Evolutionary conservation across 768 basidiomycete genomes (phyloP).

Genomic region (Mycena olivaceomarginata): DNA sequence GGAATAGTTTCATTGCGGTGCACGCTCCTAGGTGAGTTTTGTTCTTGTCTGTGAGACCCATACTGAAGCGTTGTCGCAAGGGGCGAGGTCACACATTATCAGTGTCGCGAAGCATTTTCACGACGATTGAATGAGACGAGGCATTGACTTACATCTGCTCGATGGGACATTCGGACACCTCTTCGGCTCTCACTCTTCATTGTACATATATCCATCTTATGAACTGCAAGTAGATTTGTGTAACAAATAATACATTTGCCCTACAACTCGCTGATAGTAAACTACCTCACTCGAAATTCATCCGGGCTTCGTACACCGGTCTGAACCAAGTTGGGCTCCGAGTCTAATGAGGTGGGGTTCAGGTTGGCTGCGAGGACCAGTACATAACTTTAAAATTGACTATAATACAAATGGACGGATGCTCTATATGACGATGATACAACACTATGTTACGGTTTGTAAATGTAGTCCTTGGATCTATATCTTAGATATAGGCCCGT

Average conservation of each 20-base stretch:
- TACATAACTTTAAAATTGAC: conserved; percentile 23
- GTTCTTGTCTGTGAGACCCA: conserved; percentile 2
- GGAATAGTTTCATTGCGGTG: conserved; percentile 94
- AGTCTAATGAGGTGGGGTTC: too few relatives aligned
- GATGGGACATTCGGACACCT: too few relatives aligned
- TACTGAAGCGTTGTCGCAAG: conserved; percentile 60
- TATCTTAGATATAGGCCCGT: conserved; percentile 64
- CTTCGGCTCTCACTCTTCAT: too few relatives aligned
- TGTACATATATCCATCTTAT: too few relatives aligned
- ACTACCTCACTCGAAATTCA: too few relatives aligned
- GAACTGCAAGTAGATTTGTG: too few relatives aligned
- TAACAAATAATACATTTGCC: too few relatives aligned
- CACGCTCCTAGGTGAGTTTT: conserved; percentile 87
- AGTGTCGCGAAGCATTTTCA: conserved; percentile 92
- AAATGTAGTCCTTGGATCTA: conserved; percentile 28
- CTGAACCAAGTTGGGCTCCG: too few relatives aligned
- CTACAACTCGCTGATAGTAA: too few relatives aligned
- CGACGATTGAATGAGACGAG: conserved; percentile 67
- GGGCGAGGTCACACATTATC: conserved; percentile 97
- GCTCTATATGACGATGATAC: conserved; percentile 33
- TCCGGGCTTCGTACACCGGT: too few relatives aligned
- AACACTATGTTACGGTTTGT: conserved; percentile 42
- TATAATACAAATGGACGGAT: conserved; percentile 37
- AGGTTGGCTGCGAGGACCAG: too few relatives aligned
- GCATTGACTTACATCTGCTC: conserved; percentile 43